These are phyloP conservation scores for Fusarium sp. DNA, from an alignment of 2,329 filamentous ascomycete genomes.

Conservation along the genomic window DNA sequence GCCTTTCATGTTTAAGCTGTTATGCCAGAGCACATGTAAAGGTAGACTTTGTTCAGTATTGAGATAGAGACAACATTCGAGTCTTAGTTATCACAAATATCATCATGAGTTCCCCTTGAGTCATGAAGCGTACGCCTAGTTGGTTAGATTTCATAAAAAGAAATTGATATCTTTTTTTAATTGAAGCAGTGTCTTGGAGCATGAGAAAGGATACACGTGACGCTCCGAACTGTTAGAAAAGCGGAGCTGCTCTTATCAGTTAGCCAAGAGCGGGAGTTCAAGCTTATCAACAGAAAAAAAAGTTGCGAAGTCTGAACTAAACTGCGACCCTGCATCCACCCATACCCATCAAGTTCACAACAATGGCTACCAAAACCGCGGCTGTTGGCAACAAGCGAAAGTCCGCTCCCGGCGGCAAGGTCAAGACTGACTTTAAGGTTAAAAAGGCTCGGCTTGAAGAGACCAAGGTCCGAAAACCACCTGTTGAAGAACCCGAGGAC, in stretches of 20 bases:
- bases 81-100: no score
- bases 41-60: no score
- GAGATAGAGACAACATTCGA: not conserved
- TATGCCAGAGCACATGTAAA: no score
- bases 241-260: conserved; percentile 33
- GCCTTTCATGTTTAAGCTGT: no score
- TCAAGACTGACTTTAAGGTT: conserved; percentile 56
- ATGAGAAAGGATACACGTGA: conserved; percentile 23
- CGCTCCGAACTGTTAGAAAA: not conserved
- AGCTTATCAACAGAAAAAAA: conserved; percentile 48
- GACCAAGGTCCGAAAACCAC: conserved; percentile 52
- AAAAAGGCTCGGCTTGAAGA: conserved; percentile 67
- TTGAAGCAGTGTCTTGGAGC: not conserved
- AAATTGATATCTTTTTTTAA: not conserved
- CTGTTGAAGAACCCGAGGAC: conserved; percentile 58
- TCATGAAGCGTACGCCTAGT: no score
- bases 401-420: conserved; percentile 60
- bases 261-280: conserved; percentile 22
- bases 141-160: no score
- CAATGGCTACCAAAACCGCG: conserved; percentile 65
- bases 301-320: conserved; percentile 34
- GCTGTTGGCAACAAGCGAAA: conserved; percentile 70
- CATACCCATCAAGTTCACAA: conserved; percentile 27
- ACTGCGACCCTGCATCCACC: conserved; percentile 42
- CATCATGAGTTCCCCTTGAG: no score